Conservation (phyloP, 2,329 filamentous ascomycete genomes). For the Fusarium pseudocircinatum region DNA sequence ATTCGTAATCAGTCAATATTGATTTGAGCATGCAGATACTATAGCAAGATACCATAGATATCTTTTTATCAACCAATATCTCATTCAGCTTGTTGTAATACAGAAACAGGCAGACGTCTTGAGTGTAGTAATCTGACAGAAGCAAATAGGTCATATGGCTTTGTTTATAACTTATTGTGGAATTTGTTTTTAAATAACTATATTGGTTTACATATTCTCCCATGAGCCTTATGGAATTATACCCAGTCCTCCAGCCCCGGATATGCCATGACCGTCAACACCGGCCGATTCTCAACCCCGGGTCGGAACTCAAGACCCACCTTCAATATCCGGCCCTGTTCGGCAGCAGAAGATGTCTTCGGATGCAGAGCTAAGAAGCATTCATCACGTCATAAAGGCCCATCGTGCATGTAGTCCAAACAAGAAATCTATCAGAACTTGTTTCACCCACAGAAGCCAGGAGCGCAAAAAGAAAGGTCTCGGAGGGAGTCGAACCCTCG, state of each 20-base stretch:
- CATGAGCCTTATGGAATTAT: background rate
- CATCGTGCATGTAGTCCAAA: accelerated
- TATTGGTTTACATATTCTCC: too few relatives aligned
- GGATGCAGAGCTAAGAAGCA: background rate
- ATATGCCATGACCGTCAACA: background rate
- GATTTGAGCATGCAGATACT: background rate
- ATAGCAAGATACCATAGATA: background rate
- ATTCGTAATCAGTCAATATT: background rate
- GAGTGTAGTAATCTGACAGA: accelerated
- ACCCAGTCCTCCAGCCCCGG: background rate
- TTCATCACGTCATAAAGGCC: background rate
- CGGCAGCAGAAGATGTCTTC: background rate
- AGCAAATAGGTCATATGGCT: too few relatives aligned
- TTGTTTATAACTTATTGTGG: background rate
- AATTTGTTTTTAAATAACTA: too few relatives aligned
- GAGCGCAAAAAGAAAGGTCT: background rate
- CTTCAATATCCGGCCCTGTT: constrained; percentile 13
- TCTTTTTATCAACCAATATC: background rate
- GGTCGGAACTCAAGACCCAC: background rate
- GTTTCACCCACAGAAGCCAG: background rate
- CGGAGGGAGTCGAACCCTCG: background rate
- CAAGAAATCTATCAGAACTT: accelerated
- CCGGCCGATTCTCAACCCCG: background rate
- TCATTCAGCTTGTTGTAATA: background rate
- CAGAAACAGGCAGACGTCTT: too few relatives aligned